A percentile compares a stretch with the other conserved stretches of the same genome.
phyloP scores from a whole-genome alignment of 495 filamentous ascomycete species.

The Podospora anserina region DNA sequence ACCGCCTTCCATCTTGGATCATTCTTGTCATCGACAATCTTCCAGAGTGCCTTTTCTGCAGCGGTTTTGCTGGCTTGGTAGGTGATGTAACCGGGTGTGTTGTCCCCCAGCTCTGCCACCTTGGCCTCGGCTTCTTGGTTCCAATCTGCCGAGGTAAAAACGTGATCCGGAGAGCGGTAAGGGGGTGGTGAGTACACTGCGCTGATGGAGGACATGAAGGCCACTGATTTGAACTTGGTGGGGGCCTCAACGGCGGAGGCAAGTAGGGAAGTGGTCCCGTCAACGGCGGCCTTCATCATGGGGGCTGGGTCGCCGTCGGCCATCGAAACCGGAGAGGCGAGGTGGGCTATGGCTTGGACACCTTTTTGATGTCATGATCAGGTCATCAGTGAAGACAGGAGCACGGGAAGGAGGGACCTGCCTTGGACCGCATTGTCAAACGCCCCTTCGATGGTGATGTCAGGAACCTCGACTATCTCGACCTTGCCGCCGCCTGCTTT shows the following conservation, averaged over 20 bases:
- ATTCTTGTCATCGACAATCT: constrained; percentile 20
- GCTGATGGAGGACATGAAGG: constrained; percentile 54
- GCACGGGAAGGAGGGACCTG: not conserved
- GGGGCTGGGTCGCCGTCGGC: constrained; percentile 58
- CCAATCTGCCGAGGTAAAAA: constrained; percentile 37
- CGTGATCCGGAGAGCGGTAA: constrained; percentile 14
- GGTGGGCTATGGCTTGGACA: constrained; percentile 38
- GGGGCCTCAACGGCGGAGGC: constrained; percentile 55
- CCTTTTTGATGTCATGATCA: constrained; percentile 1
- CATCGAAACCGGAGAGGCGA: constrained; percentile 62
- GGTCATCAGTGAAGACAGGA: not conserved
- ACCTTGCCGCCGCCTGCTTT: constrained; percentile 30
- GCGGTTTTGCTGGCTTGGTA: constrained; percentile 39
- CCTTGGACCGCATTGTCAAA: constrained; percentile 45
- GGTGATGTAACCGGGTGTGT: constrained; percentile 24
- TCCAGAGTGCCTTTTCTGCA: constrained; percentile 36
- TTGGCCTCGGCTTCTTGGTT: constrained; percentile 31
- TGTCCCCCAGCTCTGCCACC: constrained; percentile 18
- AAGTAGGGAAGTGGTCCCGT: constrained; percentile 69
- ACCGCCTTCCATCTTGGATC: not conserved
- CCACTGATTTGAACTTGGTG: constrained; percentile 28
- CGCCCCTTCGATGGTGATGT: constrained; percentile 39
- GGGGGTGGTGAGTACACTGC: constrained; percentile 32
- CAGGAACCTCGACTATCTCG: constrained; percentile 38
- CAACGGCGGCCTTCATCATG: constrained; percentile 66